Percentiles rank a stretch among this genome's conserved stretches.
Conservation (phyloP, 345 rosid species). For the Iberis pinnata region DNA sequence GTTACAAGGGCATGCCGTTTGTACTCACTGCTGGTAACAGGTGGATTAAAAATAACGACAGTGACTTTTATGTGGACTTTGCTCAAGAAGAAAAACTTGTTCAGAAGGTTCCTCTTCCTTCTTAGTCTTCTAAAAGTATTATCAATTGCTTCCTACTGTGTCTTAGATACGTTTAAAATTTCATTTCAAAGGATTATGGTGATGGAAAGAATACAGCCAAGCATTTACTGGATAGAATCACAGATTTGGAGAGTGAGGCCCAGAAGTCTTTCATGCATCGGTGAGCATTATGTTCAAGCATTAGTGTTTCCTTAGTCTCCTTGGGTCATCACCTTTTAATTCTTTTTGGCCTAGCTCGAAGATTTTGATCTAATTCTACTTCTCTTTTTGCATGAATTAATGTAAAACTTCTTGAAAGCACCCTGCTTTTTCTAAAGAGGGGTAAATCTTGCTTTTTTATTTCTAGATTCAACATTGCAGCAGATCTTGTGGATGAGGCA, state of each 20-base stretch:
- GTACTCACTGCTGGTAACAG: conserved; percentile 62
- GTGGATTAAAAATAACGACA: conserved; percentile 73
- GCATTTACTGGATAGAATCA: conserved; percentile 64
- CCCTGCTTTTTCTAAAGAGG: background rate
- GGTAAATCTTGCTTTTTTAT: background rate
- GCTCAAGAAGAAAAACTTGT: conserved; percentile 40
- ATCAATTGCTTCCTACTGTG: conserved; percentile 10
- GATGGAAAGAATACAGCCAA: conserved; percentile 85
- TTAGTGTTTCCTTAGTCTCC: conserved; percentile 2
- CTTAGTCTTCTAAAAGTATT: conserved; percentile 13
- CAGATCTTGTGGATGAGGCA: conserved; percentile 78
- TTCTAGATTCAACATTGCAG: conserved; percentile 84
- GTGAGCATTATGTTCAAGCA: conserved; percentile 41
- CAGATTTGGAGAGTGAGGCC: conserved; percentile 79
- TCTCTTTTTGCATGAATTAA: conserved; percentile 11
- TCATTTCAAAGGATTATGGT: conserved; percentile 49
- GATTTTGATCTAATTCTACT: background rate
- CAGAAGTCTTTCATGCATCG: conserved; percentile 99
- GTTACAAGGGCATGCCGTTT: conserved; percentile 84
- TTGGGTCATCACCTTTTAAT: background rate
- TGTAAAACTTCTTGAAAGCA: background rate
- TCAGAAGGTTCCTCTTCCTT: conserved; percentile 54
- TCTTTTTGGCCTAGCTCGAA: background rate
- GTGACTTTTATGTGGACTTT: conserved; percentile 78
- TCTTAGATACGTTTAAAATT: conserved; percentile 11